These are phyloP conservation scores for Orbilia javanica DNA, from an alignment of 2,329 filamentous ascomycete genomes.

Conservation along the genomic window DNA sequence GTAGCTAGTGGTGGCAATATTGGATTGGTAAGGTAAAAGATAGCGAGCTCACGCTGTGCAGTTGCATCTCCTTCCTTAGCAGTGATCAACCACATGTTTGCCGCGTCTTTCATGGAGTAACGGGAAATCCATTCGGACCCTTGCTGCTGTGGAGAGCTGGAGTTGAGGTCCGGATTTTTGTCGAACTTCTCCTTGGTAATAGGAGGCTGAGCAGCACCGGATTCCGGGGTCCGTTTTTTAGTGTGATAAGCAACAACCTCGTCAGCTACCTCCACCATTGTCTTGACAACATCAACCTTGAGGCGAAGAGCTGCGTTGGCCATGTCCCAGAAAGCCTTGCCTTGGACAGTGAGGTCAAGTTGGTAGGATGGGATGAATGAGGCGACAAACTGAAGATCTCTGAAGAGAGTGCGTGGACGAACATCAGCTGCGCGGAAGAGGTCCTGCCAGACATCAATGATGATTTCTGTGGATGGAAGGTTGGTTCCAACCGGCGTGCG, in stretches of 20 bases:
- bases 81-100: conserved; percentile 89
- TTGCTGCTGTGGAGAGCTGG: conserved; percentile 59
- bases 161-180: conserved; percentile 59
- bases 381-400: conserved; percentile 81
- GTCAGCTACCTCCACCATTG: conserved; percentile 82
- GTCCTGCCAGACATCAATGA: conserved; percentile 75
- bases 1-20: conserved; percentile 84
- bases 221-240: conserved; percentile 70
- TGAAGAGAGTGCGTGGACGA: conserved; percentile 83
- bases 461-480: conserved; percentile 72
- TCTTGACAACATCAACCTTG: conserved; percentile 87
- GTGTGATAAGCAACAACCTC: conserved; percentile 78
- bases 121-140: conserved; percentile 61
- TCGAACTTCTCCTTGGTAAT: conserved; percentile 63
- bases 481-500: conserved; percentile 59
- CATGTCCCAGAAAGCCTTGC: conserved; percentile 90
- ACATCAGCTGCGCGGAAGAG: conserved; percentile 77
- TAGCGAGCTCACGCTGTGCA: conserved; percentile 90
- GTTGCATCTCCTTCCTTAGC: conserved; percentile 91
- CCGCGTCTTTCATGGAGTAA: conserved; percentile 82
- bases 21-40: conserved; percentile 92
- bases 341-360: conserved; percentile 73
- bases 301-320: conserved; percentile 87
- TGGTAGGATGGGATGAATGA: conserved; percentile 74
- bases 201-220: conserved; percentile 38